Base-by-base conservation (phyloP, 345 rosid species). In the Linum lewisii region DNA sequence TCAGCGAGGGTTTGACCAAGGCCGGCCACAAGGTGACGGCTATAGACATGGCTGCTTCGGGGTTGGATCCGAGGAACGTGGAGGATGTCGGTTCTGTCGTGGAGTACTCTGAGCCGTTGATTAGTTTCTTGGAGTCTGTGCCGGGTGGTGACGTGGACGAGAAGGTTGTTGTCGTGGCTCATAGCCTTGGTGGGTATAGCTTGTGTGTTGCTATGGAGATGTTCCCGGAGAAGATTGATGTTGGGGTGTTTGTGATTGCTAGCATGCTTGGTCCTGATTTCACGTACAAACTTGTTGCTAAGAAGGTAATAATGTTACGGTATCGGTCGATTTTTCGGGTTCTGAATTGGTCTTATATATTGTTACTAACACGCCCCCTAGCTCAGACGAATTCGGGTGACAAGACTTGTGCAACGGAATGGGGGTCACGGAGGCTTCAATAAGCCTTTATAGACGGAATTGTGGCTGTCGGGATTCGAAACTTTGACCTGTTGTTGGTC, bases 121-220 rank as follows among this genome's bases (percentile, higher is more conserved):
- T 68, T 23, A 63, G 66, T 19, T 75, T 75, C 70, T 49, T 77
- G 71, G 68, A 7, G 23, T 57, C 72, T 18, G 53, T 75, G 16
- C 69, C 63, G n/a, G 53, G 45, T 3, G 24, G 11, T 23, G 70
- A 54, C 5, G 24, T 6, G 24, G 70, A 54, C 5, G 81, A 77
- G 65, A 75, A 51, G 61, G 78, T 80, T 32, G 55, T 67, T 47
- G 66, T 80, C 25, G 81, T 75, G 6, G 84, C 79, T 11, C 80
- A 77, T 52, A 69, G 78, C 26, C 24, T 56, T 58, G 81, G 77
- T 7, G 85, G 82, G 4, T 2, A 45, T 6, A 8, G 57, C 51
- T 38, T 72, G 44, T 72, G 79, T 57, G 58, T 52, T 54, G 79
- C 77, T 44, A 72, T 77, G 81, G 84, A 75, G 51, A 77, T 58